Conservation (phyloP, 257 asterid species). For the Lithospermum erythrorhizon region DNA sequence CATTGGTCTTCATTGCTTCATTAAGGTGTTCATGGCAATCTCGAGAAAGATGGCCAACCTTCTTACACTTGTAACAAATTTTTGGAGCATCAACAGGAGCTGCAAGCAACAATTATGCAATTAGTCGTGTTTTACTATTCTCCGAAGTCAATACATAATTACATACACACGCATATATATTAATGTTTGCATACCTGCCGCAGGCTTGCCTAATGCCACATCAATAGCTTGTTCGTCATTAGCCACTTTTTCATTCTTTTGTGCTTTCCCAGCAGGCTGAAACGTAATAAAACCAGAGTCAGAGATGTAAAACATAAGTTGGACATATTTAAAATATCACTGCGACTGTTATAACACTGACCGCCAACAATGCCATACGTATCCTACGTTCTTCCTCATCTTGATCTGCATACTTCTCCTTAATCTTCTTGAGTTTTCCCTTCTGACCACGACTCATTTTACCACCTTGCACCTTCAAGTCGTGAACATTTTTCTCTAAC, state of each 20-base stretch:
- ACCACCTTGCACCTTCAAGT: slow-evolving; percentile 34
- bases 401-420: slow-evolving; percentile 97
- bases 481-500: slow-evolving; percentile 24
- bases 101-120: slow-evolving; percentile 12
- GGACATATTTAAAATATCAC: background rate
- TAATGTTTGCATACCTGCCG: slow-evolving; percentile 32
- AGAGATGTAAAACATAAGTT: background rate
- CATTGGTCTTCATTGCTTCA: slow-evolving; percentile 25
- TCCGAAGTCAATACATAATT: no score
- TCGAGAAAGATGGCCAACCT: slow-evolving; percentile 71
- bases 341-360: slow-evolving; percentile 12
- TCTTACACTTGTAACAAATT: slow-evolving; percentile 88
- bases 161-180: background rate
- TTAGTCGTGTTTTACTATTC: background rate
- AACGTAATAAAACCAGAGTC: slow-evolving; percentile 6
- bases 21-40: slow-evolving; percentile 69
- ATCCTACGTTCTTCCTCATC: slow-evolving; percentile 93
- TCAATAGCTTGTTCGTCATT: slow-evolving; percentile 26
- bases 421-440: slow-evolving; percentile 84
- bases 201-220: slow-evolving; percentile 26
- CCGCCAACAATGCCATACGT: slow-evolving; percentile 76
- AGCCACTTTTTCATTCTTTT: slow-evolving; percentile 32
- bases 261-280: slow-evolving; percentile 87
- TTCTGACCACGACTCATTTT: slow-evolving; percentile 85
- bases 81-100: slow-evolving; percentile 49